These are phyloP conservation scores for Thermomyces lanuginosus DNA, from an alignment of 2,329 filamentous ascomycete species.

Conservation along the genomic window DNA sequence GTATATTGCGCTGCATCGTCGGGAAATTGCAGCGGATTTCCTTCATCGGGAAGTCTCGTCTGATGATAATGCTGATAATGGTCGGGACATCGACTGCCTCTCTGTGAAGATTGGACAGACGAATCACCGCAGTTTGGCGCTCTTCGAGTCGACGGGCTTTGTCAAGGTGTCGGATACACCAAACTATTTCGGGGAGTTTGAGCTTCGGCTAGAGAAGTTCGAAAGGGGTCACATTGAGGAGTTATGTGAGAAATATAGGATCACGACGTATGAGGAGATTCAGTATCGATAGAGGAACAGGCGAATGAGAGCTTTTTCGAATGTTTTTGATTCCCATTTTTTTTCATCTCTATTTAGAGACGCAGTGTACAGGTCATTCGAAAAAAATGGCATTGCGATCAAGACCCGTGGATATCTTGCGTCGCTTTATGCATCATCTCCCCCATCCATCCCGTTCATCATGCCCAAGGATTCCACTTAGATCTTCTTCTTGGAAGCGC, in stretches of 20 bases:
- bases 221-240: slow-evolving; percentile 11
- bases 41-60: slow-evolving; percentile 8
- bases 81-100: slow-evolving; percentile 30
- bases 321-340: slow-evolving; percentile 4
- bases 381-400: not conserved
- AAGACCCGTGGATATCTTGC: not conserved
- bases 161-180: slow-evolving; percentile 30
- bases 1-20: slow-evolving; percentile 45
- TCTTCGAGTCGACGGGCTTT: slow-evolving; percentile 49
- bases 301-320: slow-evolving; percentile 5
- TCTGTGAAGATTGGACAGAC: slow-evolving; percentile 45
- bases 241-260: slow-evolving; percentile 15
- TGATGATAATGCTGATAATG: too few species aligned
- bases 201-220: slow-evolving; percentile 33
- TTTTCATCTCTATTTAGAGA: slow-evolving; percentile 2
- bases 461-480: slow-evolving; percentile 13
- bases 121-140: slow-evolving; percentile 40
- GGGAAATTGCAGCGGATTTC: slow-evolving; percentile 43
- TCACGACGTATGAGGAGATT: slow-evolving; percentile 24
- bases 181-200: slow-evolving; percentile 55
- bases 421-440: slow-evolving; percentile 2
- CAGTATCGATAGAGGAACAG: too few species aligned
- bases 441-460: slow-evolving; percentile 1
- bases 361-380: not conserved
- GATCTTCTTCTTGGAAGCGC: slow-evolving; percentile 30